Evolutionary conservation across 257 asterid genomes (phyloP).

Genomic region (Galeopsis tetrahit): DNA sequence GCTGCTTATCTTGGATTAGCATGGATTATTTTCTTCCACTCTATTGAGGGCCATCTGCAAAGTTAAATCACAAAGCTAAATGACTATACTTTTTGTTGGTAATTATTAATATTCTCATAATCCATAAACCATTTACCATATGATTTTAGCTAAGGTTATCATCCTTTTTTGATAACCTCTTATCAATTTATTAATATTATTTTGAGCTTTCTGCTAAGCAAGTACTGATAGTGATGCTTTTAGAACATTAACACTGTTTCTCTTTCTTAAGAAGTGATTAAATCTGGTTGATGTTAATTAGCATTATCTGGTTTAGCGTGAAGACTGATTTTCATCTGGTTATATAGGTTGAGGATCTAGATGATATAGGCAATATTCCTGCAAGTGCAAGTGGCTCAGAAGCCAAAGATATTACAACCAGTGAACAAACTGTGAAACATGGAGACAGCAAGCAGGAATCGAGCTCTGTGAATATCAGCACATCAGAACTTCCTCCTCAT

Average conservation of each 20-base stretch:
- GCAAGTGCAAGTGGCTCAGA: conserved; percentile 57
- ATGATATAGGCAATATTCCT: conserved; percentile 73
- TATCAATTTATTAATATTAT: background rate
- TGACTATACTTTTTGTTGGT: background rate
- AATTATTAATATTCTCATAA: background rate
- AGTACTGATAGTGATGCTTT: conserved; percentile 10
- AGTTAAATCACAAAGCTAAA: conserved; percentile 9
- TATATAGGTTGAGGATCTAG: conserved; percentile 86
- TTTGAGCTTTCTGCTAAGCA: conserved; percentile 24
- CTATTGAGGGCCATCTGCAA: conserved; percentile 22
- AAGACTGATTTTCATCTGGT: conserved; percentile 45
- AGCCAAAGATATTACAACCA: conserved; percentile 50
- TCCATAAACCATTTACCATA: conserved; percentile 7
- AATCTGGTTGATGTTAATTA: conserved; percentile 27
- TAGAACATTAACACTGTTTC: conserved; percentile 19
- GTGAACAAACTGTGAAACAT: conserved; percentile 45
- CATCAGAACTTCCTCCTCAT: conserved; percentile 94
- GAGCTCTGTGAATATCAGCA: conserved; percentile 56
- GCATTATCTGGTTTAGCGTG: conserved; percentile 36
- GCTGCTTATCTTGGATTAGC: conserved; percentile 12
- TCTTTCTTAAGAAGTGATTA: conserved; percentile 20
- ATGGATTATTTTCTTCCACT: conserved; percentile 26
- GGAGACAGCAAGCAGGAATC: conserved; percentile 54
- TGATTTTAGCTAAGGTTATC: background rate
- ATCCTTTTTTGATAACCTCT: conserved; percentile 17